phyloP scores from a whole-genome alignment of 2,329 filamentous ascomycete genomes.

The Apiospora hydei region DNA sequence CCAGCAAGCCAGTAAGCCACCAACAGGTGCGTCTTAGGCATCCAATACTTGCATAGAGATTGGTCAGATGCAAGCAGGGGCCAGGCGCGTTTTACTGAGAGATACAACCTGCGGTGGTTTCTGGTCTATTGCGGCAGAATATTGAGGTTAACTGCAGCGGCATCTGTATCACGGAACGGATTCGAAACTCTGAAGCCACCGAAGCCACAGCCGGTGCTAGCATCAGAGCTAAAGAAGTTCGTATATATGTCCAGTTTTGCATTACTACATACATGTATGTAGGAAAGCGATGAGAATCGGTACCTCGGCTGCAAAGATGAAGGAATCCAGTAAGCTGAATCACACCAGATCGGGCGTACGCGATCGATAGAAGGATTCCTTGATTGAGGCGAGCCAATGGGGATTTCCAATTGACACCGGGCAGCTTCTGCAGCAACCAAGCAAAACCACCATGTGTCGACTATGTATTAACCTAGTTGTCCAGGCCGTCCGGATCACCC shows the following conservation, averaged over 20 bases:
- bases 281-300: not conserved
- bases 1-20: not conserved
- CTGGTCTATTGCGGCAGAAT: not conserved
- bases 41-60: conserved; percentile 24
- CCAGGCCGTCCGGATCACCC: not conserved
- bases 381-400: not conserved
- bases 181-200: not conserved
- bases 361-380: not conserved
- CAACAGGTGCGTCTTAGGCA: conserved; percentile 36
- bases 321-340: not conserved
- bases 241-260: not conserved
- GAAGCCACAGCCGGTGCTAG: not conserved
- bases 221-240: not conserved
- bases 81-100: not conserved
- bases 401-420: not conserved
- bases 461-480: not conserved
- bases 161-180: not conserved
- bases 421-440: not conserved
- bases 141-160: not conserved
- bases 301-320: not conserved
- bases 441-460: not conserved
- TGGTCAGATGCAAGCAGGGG: not conserved
- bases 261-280: not conserved
- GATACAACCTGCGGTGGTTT: not conserved
- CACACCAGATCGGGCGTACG: not conserved